Base-by-base conservation (phyloP, 176 grass and related monocot genomes). In the Melocanna baccifera region DNA sequence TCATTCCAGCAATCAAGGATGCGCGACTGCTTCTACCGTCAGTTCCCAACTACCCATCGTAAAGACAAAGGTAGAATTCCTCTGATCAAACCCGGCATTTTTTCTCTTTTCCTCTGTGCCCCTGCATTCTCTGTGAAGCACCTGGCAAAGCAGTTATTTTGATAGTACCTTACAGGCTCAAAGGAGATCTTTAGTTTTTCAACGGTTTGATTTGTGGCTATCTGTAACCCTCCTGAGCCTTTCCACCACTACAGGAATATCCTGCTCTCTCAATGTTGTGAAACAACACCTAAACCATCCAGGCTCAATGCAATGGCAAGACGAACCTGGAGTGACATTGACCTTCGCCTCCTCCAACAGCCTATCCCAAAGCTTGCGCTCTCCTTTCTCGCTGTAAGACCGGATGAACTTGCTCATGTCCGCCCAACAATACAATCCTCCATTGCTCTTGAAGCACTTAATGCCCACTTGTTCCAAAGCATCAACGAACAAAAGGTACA, bases 241-340 rank as follows among this genome's bases (percentile, higher is more conserved):
- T 85, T 94, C 81, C 83, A 96, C 75, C 68, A 99, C 82, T 46
- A 99, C 48, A 75, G 93, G 91, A 65, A 99, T 88, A 87, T 99
- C 96, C 12, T 91, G 66, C 86, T 94, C 90, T 12, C 73, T 92
- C 64, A 96, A 88, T 53, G 91, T 87, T 69, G 93, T 84, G 80
- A 99, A 99, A 75, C 93, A 99, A 71, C 89, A 91, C 57, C 90
- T 92, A 81, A 96, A 99, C 96, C 96, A 99, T 69, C 96, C 96
- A 68, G 89, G 93, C 67, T 99, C 96, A 37, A 99, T 99, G 80
- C 93, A 99, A 87, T 99, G 96, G 75, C 96, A 99, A 66, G 96
- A 90, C 81, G 92, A 96, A 53, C 96, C 91, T 76, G 93, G 93
- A 48, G 91, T 99, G 5, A 84, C 55, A 87, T 99, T 99, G 32